Evolutionary conservation across 768 basidiomycete species (phyloP), one percentile per base, ranked within the genome.

Genomic region (Chiua virens): DNA sequence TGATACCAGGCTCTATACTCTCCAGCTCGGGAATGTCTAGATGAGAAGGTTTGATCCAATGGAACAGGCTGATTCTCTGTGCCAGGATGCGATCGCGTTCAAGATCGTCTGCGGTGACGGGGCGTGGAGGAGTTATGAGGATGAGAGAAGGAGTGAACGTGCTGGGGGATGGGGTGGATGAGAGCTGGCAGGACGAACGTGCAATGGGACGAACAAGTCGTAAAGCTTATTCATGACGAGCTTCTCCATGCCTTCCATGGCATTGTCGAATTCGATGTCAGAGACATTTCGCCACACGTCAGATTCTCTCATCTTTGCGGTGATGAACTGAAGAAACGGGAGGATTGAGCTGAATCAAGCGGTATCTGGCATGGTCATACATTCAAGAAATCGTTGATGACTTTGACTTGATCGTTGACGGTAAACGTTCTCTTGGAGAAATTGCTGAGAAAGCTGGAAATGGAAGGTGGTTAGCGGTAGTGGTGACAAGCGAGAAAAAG

Each of bases 211-310:
- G 65, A 55, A 98, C 95, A 90, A 92, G 60, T 94, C 92, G 68
- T 97, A 98, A 46, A 98, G 73, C 45, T 93, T 78, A 61, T 98
- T 99, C 97, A 99, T 98, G 58, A 99, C 97, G 8, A 99, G 80
- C 70, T 99, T 99, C 77, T 99, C 97, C 92, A 98, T 98, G 45
- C 94, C 95, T 71, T 99, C 97, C 76, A 93, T 82, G 0, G 94
- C 92, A 61, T 96, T 95, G 47, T 98, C 97, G 57, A 99, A 98
- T 68, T 98, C 94, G 7, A 75, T 72, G 20, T 92, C 86, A 3
- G 85, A 77, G 1, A 80, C 80, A 52, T 83, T 83, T 63, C 82
- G 82, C 95, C 94, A 98, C 0, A 88, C 73, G 20, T 94, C 92
- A 25, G 79, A 78, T 52, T 84, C 82, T 20, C 86, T 76, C 97